Base-by-base conservation (phyloP, 106 monocot genomes). In the Platanthera zijinensis region DNA sequence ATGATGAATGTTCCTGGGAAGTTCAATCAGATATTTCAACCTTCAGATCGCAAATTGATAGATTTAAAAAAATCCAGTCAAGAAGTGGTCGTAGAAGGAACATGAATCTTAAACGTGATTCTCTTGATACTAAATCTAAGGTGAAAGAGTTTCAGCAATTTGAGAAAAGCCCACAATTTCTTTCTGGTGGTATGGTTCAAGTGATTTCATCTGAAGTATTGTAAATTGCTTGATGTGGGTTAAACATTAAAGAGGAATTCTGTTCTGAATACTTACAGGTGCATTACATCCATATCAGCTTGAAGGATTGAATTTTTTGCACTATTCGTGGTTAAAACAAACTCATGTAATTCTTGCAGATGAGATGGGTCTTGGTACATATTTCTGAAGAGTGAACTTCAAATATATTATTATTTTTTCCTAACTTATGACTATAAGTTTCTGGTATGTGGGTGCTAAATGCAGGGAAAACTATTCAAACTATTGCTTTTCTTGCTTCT, bases 381-480 rank as follows among this genome's bases (percentile, higher is more conserved):
- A 70, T 57, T 53, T 72, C 6, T 25, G 14, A 47, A 6, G 57
- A 32, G 69, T 59, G 56, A 73, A 15, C 14, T 53, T 71, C 25
- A 18, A 63, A 39, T 52, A 12, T 13, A n/a, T 52, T 39, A 39
- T 39, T 52, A 75, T 11, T n/a, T 50, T 78, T 83, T 59, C 6
- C 51, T 52, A 69, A 22, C 15, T 32, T 10, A 32, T 66, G 50
- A 21, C 72, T 50, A 72, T 72, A 15, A 51, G 72, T 21, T 51
- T 72, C 50, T 72, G 9, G 51, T 72, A 22, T 72, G n/a, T 50
- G 72, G 19, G 72, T 10, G 17, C n/a, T 72, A 50, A 50, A 51
- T 85, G 59, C 84, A 99, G 99, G 99, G n/a, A 99, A 99, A 85
- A 99, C 99, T 50, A 99, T 99, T 81, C 99, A 99, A 69, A 99